These are phyloP conservation scores for Moricandia arvensis DNA, from an alignment of 345 rosid species.

Conservation along the genomic window DNA sequence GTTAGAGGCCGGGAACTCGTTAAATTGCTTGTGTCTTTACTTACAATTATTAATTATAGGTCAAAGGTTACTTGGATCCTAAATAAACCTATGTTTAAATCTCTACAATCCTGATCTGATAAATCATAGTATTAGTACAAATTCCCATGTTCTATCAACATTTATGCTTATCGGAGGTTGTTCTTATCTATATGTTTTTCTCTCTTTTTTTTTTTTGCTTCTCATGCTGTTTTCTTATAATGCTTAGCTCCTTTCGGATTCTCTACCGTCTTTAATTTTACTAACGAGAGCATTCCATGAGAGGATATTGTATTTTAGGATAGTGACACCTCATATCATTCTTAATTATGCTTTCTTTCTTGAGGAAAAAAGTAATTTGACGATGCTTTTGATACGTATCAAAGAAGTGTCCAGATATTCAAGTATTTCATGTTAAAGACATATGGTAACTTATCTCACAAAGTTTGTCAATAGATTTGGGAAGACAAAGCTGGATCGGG, in stretches of 20 bases:
- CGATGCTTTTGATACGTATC: conserved; percentile 90
- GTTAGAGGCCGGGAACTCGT: too few relatives aligned
- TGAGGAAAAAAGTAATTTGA: conserved; percentile 88
- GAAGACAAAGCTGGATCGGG: conserved; percentile 82
- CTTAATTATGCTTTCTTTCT: conserved; percentile 78
- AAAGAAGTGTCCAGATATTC: conserved; percentile 83
- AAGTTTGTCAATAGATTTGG: conserved; percentile 91
- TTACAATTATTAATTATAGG: too few relatives aligned
- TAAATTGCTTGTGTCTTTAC: too few relatives aligned
- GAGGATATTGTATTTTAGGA: conserved; percentile 84
- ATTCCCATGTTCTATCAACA: too few relatives aligned
- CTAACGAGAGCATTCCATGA: conserved; percentile 83
- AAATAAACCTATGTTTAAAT: too few relatives aligned
- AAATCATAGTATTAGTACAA: too few relatives aligned
- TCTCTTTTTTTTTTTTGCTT: too few relatives aligned
- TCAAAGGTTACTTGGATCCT: too few relatives aligned
- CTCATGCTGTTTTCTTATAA: too few relatives aligned
- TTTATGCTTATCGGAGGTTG: too few relatives aligned
- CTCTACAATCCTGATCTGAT: too few relatives aligned
- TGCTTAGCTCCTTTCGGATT: neutral
- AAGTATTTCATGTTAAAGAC: conserved; percentile 96
- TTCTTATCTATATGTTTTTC: too few relatives aligned
- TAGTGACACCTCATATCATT: conserved; percentile 93
- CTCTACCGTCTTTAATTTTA: neutral
- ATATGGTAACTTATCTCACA: conserved; percentile 88